Percentiles rank a stretch among this genome's conserved stretches.
phyloP scores from a whole-genome alignment of 768 basidiomycete genomes.

The Paxillus rubicundulus region DNA sequence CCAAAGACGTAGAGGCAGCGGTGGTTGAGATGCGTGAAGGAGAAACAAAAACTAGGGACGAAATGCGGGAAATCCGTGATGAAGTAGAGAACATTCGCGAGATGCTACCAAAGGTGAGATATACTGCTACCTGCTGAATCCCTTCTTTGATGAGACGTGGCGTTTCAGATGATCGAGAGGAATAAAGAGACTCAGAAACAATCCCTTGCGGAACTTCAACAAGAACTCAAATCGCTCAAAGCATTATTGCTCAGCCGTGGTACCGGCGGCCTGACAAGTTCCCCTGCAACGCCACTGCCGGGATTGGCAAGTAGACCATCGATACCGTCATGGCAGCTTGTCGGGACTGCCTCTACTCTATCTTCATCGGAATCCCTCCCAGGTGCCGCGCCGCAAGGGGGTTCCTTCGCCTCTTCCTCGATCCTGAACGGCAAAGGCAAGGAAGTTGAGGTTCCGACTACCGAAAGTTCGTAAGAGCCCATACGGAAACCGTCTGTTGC shows the following conservation, averaged over 20 bases:
- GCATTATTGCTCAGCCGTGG: slow-evolving; percentile 79
- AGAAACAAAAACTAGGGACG: slow-evolving; percentile 76
- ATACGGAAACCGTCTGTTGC: no score
- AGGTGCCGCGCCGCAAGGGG: slow-evolving; percentile 11
- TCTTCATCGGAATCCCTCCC: slow-evolving; percentile 17
- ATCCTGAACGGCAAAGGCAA: slow-evolving; percentile 56
- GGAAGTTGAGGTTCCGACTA: slow-evolving; percentile 37
- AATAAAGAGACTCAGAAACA: slow-evolving; percentile 82
- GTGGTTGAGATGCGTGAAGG: slow-evolving; percentile 75
- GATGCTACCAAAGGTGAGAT: slow-evolving; percentile 84
- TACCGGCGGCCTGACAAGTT: slow-evolving; percentile 43
- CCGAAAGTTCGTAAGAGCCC: slow-evolving; percentile 21
- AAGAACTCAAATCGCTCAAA: slow-evolving; percentile 93
- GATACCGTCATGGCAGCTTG: slow-evolving; percentile 92
- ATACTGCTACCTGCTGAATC: neutral
- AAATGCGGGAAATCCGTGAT: slow-evolving; percentile 88
- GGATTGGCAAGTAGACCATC: slow-evolving; percentile 58
- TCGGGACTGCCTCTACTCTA: slow-evolving; percentile 34
- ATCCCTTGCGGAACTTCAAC: slow-evolving; percentile 83
- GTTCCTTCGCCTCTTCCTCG: slow-evolving; percentile 15
- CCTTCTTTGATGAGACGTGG: neutral
- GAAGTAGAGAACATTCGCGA: slow-evolving; percentile 89
- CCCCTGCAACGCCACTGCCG: slow-evolving; percentile 49
- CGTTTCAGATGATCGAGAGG: slow-evolving; percentile 85
- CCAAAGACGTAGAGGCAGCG: slow-evolving; percentile 67